Evolutionary conservation across 1,284 basidiomycete genomes (phyloP).

Genomic region (Rhodotorula sp.): DNA sequence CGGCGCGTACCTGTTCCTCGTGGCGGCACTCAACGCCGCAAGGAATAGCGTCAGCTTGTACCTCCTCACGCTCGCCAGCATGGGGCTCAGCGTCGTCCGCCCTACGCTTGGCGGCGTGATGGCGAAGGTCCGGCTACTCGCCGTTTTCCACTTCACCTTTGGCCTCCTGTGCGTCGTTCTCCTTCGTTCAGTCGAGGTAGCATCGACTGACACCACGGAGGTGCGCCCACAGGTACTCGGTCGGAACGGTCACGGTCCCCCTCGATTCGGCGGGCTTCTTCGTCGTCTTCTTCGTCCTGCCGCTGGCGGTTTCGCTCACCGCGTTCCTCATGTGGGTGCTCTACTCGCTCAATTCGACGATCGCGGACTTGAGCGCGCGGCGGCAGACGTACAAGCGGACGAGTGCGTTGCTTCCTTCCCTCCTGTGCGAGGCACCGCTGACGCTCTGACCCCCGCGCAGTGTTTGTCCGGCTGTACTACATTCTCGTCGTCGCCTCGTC

Average conservation of each 20-base stretch:
- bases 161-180: constrained; percentile 65
- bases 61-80: constrained; percentile 79
- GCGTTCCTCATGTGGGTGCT: constrained; percentile 91
- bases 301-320: constrained; percentile 88
- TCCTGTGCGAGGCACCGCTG: background rate
- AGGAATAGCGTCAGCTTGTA: constrained; percentile 94
- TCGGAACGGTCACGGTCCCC: constrained; percentile 88
- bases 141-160: constrained; percentile 85
- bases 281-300: constrained; percentile 58
- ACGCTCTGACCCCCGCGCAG: constrained; percentile 13
- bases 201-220: background rate
- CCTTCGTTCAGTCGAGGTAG: background rate
- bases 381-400: constrained; percentile 78
- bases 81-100: constrained; percentile 49
- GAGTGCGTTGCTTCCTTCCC: constrained; percentile 15
- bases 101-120: constrained; percentile 72
- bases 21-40: constrained; percentile 87
- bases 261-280: constrained; percentile 62
- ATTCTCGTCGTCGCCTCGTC: constrained; percentile 84
- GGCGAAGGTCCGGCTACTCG: constrained; percentile 73
- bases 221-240: constrained; percentile 67
- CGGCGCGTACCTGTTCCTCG: constrained; percentile 75
- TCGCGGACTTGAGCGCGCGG: constrained; percentile 74
- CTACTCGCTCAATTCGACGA: constrained; percentile 59
- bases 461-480: constrained; percentile 68